A percentile compares a stretch with the other conserved stretches of the same genome.
Evolutionary conservation across 2,329 filamentous ascomycete species (phyloP).

Genomic region (Pezicula rhizophila): DNA sequence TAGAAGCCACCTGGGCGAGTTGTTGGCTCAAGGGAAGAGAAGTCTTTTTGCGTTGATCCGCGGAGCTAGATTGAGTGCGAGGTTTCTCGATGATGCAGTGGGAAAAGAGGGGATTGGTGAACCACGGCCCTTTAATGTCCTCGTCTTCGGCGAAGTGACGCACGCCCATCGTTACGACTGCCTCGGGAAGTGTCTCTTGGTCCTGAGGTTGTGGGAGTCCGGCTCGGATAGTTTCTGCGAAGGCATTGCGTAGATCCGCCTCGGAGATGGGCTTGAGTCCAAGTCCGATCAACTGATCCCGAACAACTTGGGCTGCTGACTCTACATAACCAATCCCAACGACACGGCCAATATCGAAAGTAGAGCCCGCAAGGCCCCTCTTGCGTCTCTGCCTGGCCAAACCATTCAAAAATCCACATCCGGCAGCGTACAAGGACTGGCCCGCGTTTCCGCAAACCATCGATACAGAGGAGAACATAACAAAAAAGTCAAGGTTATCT

Average conservation of each 20-base stretch:
- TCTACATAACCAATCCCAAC: slow-evolving; percentile 33
- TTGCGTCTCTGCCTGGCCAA: slow-evolving; percentile 30
- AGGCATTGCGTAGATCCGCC: slow-evolving; percentile 32
- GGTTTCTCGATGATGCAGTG: neutral
- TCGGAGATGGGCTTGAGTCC: slow-evolving; percentile 19
- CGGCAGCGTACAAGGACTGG: slow-evolving; percentile 39
- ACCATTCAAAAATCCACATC: slow-evolving; percentile 34
- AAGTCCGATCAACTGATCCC: neutral
- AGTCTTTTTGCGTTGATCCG: neutral
- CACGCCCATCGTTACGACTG: neutral
- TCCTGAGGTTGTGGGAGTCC: slow-evolving; percentile 20
- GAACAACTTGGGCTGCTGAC: neutral
- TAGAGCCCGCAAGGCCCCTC: slow-evolving; percentile 31
- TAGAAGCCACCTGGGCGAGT: neutral
- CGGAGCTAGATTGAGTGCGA: neutral
- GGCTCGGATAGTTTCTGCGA: slow-evolving; percentile 34
- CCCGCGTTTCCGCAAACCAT: slow-evolving; percentile 23
- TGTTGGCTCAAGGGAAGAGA: neutral
- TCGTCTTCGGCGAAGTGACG: slow-evolving; percentile 2
- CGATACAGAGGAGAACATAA: slow-evolving; percentile 27
- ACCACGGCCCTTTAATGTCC: slow-evolving; percentile 8
- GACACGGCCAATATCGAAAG: slow-evolving; percentile 33
- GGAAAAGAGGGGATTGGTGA: slow-evolving; percentile 11
- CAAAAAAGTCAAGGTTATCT: slow-evolving; percentile 29
- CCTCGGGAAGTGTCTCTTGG: neutral